Conservation (phyloP, 208 protist species). For the Lotmaria passim region DNA sequence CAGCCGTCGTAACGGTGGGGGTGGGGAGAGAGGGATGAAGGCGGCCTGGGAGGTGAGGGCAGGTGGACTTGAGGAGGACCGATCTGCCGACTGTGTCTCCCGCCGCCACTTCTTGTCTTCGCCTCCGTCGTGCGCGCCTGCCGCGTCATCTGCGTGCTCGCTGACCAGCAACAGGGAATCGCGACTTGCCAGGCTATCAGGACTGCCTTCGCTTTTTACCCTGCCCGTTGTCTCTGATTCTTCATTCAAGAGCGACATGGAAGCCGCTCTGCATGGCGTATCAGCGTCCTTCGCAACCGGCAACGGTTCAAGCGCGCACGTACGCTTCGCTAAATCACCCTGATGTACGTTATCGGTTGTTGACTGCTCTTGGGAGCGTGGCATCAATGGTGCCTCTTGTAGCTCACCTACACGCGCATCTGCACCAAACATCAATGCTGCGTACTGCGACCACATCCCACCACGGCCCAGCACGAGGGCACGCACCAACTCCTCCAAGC, state of each 20-base stretch:
- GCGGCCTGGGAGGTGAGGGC: not conserved
- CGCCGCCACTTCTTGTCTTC: not conserved
- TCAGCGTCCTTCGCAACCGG: not conserved
- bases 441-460: constrained; percentile 14
- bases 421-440: constrained; percentile 17
- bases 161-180: not conserved
- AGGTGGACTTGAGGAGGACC: constrained; percentile 1
- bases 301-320: not conserved
- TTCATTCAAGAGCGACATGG: constrained; percentile 20
- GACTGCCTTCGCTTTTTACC: not conserved
- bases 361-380: no score
- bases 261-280: not conserved
- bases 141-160: not conserved
- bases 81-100: not conserved
- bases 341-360: no score
- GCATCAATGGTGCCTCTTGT: not conserved
- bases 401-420: not conserved
- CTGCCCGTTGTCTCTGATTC: not conserved
- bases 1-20: not conserved
- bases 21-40: not conserved
- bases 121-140: not conserved
- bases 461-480: constrained; percentile 35
- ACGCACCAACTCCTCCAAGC: constrained; percentile 25
- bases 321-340: no score
- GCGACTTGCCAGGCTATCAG: no score